phyloP scores from a whole-genome alignment of 2,329 filamentous ascomycete species.

The Leptographium galeiforme region DNA sequence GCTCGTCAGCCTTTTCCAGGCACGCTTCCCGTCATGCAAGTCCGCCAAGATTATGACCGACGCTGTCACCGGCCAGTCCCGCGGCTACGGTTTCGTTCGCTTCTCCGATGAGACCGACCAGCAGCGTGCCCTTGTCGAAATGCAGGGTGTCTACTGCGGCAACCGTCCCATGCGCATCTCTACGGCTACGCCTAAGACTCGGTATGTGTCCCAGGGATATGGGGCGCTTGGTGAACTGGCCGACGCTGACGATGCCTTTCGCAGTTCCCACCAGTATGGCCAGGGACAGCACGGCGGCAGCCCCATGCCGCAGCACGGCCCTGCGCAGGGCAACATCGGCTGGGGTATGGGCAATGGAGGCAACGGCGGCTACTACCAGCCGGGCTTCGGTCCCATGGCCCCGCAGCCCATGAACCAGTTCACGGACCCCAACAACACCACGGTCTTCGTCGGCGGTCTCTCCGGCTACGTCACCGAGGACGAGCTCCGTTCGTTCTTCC shows the following conservation, averaged over 20 bases:
- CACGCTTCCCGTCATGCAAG: slow-evolving; percentile 93
- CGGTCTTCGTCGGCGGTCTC: slow-evolving; percentile 92
- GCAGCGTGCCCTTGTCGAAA: slow-evolving; percentile 88
- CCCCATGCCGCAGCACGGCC: slow-evolving; percentile 24
- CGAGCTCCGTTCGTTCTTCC: slow-evolving; percentile 99
- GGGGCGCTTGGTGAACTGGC: background rate
- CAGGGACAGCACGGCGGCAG: slow-evolving; percentile 20
- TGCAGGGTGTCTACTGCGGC: slow-evolving; percentile 98
- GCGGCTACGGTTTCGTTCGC: slow-evolving; percentile 94
- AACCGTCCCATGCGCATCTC: slow-evolving; percentile 98
- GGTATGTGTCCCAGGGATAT: slow-evolving; percentile 23
- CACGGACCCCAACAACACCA: slow-evolving; percentile 98
- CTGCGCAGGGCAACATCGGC: slow-evolving; percentile 30
- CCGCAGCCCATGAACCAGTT: slow-evolving; percentile 80
- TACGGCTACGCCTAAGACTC: slow-evolving; percentile 94
- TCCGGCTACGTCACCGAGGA: slow-evolving; percentile 98
- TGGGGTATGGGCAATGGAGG: slow-evolving; percentile 17
- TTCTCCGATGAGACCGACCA: slow-evolving; percentile 94
- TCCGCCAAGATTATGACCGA: slow-evolving; percentile 99
- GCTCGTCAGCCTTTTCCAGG: slow-evolving; percentile 91
- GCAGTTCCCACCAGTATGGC: slow-evolving; percentile 25
- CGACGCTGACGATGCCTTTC: background rate
- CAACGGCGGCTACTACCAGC: slow-evolving; percentile 23
- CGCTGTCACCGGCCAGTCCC: slow-evolving; percentile 92
- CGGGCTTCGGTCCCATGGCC: slow-evolving; percentile 18